Conservation (phyloP, 2,329 filamentous ascomycete genomes). For the Metarhizium humberi region DNA sequence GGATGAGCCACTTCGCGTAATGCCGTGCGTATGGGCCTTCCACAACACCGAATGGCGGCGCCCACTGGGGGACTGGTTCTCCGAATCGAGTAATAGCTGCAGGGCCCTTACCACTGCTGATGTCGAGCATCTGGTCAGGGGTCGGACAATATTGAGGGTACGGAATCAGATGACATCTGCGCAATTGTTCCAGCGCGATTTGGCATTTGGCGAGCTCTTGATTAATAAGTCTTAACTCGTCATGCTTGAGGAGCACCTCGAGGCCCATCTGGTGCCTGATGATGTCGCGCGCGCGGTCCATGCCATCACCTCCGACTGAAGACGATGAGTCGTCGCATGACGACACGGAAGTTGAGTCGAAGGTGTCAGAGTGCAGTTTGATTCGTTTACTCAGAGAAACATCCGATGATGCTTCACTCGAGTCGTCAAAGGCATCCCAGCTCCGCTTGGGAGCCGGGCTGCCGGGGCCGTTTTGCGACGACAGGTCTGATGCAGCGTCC, state of each 20-base stretch:
- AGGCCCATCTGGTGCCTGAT: constrained; percentile 84
- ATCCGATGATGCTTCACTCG: background rate
- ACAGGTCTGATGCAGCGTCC: background rate
- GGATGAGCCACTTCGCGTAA: constrained; percentile 91
- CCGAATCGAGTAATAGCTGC: constrained; percentile 54
- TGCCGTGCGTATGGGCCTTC: constrained; percentile 92
- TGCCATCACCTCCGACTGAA: constrained; percentile 1
- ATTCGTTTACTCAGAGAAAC: constrained; percentile 30
- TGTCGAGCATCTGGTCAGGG: constrained; percentile 57
- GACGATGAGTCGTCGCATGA: constrained; percentile 11
- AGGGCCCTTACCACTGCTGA: constrained; percentile 66
- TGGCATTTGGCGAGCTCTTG: constrained; percentile 96
- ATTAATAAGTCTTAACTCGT: constrained; percentile 87
- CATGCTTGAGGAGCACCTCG: constrained; percentile 88
- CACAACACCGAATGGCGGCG: constrained; percentile 80
- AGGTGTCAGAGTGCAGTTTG: constrained; percentile 22
- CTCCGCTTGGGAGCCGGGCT: constrained; percentile 28
- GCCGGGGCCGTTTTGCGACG: background rate
- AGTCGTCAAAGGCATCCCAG: constrained; percentile 21
- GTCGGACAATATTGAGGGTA: constrained; percentile 66
- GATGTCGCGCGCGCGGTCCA: constrained; percentile 54
- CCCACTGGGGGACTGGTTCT: constrained; percentile 62
- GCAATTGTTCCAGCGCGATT: constrained; percentile 83
- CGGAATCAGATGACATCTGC: constrained; percentile 84
- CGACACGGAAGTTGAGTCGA: background rate